Conservation (phyloP, 805 yeast genomes). For the Wickerhamomyces subpelliculosus region DNA sequence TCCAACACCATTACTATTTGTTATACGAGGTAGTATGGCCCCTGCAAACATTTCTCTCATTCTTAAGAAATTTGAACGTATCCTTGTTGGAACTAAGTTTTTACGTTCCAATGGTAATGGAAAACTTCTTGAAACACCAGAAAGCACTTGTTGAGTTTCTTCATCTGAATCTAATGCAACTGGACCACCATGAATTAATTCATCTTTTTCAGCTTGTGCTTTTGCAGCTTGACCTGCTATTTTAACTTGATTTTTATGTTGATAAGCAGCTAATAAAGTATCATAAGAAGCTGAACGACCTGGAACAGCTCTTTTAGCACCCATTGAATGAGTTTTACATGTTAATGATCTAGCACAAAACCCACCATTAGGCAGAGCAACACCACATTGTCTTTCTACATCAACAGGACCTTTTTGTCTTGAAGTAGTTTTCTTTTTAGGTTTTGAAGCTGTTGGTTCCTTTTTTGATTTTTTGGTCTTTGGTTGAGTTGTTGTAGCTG, state of each 20-base stretch:
- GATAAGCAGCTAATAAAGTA: slow-evolving; percentile 78
- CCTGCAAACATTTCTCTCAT: slow-evolving; percentile 94
- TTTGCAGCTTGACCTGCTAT: slow-evolving; percentile 77
- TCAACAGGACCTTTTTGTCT: slow-evolving; percentile 80
- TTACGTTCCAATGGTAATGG: slow-evolving; percentile 82
- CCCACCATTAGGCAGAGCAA: slow-evolving; percentile 88
- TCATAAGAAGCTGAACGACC: slow-evolving; percentile 95
- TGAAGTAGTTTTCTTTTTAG: slow-evolving; percentile 37
- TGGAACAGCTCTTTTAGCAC: slow-evolving; percentile 90
- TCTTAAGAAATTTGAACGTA: slow-evolving; percentile 68
- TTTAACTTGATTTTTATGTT: slow-evolving; percentile 87
- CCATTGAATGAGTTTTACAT: slow-evolving; percentile 98
- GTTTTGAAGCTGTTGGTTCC: slow-evolving; percentile 16
- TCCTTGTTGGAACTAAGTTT: slow-evolving; percentile 60
- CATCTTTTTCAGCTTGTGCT: slow-evolving; percentile 70
- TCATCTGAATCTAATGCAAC: slow-evolving; percentile 63
- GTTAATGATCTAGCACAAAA: slow-evolving; percentile 93
- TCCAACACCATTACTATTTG: slow-evolving; percentile 54
- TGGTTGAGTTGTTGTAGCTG: slow-evolving; percentile 8
- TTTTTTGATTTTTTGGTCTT: slow-evolving; percentile 20
- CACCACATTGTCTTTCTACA: slow-evolving; percentile 95
- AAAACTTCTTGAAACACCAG: slow-evolving; percentile 74
- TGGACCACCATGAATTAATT: slow-evolving; percentile 40
- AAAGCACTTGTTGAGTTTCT: slow-evolving; percentile 85
- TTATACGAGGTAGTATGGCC: slow-evolving; percentile 63